A percentile compares a stretch with the other conserved stretches of the same genome.
Evolutionary conservation across 2,329 filamentous ascomycete species (phyloP).

Genomic region (Colletotrichum caudatum): DNA sequence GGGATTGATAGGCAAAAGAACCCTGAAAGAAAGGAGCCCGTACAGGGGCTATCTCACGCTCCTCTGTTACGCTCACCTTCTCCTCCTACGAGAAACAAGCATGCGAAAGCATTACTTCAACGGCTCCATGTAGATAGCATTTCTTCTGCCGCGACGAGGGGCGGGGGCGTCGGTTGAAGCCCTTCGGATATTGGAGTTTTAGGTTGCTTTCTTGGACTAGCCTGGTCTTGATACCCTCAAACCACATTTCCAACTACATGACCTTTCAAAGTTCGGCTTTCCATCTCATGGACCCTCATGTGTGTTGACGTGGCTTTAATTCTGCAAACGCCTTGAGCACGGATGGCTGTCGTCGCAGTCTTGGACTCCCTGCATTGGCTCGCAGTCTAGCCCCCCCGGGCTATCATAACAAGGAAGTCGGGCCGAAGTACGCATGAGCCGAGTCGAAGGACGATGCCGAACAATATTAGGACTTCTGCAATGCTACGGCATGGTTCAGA

Average conservation of each 20-base stretch:
- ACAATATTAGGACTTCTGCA: neutral
- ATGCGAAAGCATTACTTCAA: no score
- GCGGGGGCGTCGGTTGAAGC: neutral
- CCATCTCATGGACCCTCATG: no score
- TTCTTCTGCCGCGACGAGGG: neutral
- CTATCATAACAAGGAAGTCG: conserved; percentile 19
- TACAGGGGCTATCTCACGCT: neutral
- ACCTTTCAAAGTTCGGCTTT: neutral
- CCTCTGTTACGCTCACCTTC: neutral
- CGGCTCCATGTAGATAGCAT: neutral
- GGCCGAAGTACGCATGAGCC: neutral
- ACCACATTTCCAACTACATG: neutral
- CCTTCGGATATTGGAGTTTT: neutral
- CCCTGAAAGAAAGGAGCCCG: neutral
- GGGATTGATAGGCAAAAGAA: neutral
- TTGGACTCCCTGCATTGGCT: conserved; percentile 19
- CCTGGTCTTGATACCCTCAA: conserved; percentile 13
- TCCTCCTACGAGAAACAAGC: no score
- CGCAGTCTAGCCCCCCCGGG: neutral
- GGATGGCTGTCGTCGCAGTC: neutral
- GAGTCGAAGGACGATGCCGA: neutral
- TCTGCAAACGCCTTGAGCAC: neutral
- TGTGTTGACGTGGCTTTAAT: neutral
- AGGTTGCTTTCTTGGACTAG: conserved; percentile 1
- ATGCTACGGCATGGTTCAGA: neutral